phyloP scores from a whole-genome alignment of 345 rosid species.

The Cardamine chenopodiifolia region DNA sequence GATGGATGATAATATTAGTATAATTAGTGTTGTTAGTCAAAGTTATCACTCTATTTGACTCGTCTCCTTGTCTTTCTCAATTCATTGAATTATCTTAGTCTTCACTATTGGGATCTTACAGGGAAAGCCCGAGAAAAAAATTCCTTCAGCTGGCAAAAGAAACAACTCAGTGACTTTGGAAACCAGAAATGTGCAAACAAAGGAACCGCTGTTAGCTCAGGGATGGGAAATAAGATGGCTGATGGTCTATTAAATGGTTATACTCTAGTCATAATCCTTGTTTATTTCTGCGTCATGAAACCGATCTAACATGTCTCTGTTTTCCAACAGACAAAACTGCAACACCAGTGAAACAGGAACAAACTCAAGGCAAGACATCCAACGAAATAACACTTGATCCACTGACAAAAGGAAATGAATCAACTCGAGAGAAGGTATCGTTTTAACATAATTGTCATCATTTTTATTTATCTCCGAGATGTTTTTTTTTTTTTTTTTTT shows the following conservation, averaged over 20 bases:
- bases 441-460: neutral
- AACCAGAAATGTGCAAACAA: conserved; percentile 34
- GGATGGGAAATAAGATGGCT: conserved; percentile 28
- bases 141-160: neutral
- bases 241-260: conserved; percentile 37
- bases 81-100: neutral
- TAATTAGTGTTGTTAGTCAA: too few relatives aligned
- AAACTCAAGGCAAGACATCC: conserved; percentile 18
- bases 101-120: neutral
- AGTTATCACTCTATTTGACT: too few relatives aligned
- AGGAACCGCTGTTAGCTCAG: conserved; percentile 31
- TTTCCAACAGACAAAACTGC: neutral
- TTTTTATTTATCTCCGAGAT: neutral
- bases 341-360: too few relatives aligned
- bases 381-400: neutral
- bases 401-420: neutral
- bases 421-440: neutral
- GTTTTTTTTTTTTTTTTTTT: neutral
- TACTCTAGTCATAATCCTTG: neutral
- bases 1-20: conserved; percentile 34
- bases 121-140: neutral
- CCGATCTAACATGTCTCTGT: neutral
- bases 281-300: neutral
- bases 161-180: neutral
- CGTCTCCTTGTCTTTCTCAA: too few relatives aligned